These are phyloP conservation scores for Lobosporangium transversale DNA, from an alignment of 192 early-diverging fungal genomes.

Conservation along the genomic window DNA sequence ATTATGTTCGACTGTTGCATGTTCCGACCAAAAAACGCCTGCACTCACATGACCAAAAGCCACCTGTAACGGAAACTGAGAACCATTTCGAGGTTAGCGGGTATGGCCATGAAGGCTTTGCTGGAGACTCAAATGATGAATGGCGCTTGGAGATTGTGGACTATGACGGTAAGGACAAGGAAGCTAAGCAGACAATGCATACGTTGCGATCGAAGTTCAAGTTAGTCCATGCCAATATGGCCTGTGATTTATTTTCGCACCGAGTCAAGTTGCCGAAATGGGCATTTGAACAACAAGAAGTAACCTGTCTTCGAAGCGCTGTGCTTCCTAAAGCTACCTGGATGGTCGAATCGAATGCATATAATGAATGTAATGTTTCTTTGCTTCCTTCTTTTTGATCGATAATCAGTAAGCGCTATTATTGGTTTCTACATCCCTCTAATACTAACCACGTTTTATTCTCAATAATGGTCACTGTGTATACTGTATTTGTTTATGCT, in stretches of 20 bases:
- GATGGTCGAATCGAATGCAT: slow-evolving; percentile 77
- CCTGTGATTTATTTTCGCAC: slow-evolving; percentile 86
- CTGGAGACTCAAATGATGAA: slow-evolving; percentile 91
- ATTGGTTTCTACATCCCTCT: background rate
- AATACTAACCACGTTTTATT: slow-evolving; percentile 2
- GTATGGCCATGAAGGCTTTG: slow-evolving; percentile 71
- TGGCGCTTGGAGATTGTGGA: slow-evolving; percentile 87
- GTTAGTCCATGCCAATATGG: slow-evolving; percentile 75
- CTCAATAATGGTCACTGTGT: too few species aligned
- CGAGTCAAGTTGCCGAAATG: slow-evolving; percentile 86
- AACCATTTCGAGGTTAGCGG: slow-evolving; percentile 81
- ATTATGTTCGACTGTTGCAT: slow-evolving; percentile 80
- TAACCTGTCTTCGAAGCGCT: slow-evolving; percentile 91
- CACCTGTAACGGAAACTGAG: slow-evolving; percentile 74
- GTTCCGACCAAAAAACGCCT: slow-evolving; percentile 66
- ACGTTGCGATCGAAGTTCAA: slow-evolving; percentile 76
- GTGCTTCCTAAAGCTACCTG: slow-evolving; percentile 74
- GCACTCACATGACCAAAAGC: slow-evolving; percentile 75
- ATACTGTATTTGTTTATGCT: too few species aligned
- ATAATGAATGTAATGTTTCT: slow-evolving; percentile 53
- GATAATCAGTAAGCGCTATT: background rate
- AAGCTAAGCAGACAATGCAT: slow-evolving; percentile 64
- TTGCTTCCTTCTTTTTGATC: slow-evolving; percentile 1
- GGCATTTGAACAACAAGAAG: slow-evolving; percentile 93
- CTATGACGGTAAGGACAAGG: slow-evolving; percentile 57